phyloP scores from a whole-genome alignment of 306 rosid genomes.

The Cucurbita moschata region DNA sequence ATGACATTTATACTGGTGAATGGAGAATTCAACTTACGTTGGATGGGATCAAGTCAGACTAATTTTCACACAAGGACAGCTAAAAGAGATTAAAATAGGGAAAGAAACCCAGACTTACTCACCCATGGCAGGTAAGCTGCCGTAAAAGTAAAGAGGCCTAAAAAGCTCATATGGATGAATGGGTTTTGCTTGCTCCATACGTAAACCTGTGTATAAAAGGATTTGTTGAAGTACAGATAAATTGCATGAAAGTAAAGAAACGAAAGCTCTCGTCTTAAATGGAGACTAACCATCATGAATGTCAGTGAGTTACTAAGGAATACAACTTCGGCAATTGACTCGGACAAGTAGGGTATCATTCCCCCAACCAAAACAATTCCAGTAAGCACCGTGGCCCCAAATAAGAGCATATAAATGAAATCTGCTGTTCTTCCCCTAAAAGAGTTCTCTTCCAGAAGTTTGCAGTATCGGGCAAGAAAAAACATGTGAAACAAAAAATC shows the following conservation, averaged over 20 bases:
- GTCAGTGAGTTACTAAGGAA: conserved; percentile 94
- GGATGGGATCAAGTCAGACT: neutral
- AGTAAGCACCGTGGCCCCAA: conserved; percentile 80
- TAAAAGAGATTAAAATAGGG: neutral
- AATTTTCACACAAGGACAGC: conserved; percentile 2
- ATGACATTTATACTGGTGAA: neutral
- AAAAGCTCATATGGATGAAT: conserved; percentile 87
- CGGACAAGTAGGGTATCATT: conserved; percentile 83
- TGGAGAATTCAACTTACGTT: neutral
- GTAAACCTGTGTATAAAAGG: conserved; percentile 47
- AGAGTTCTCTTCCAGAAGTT: conserved; percentile 96
- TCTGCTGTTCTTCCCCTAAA: conserved; percentile 95
- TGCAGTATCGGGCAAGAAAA: conserved; percentile 96
- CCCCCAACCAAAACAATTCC: conserved; percentile 90
- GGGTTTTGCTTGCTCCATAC: conserved; percentile 99
- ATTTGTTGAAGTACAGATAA: conserved; percentile 5
- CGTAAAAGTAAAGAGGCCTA: conserved; percentile 87
- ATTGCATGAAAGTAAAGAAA: neutral
- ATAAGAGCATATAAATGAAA: conserved; percentile 87
- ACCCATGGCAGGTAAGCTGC: conserved; percentile 99
- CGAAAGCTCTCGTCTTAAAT: neutral
- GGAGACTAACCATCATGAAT: conserved; percentile 73
- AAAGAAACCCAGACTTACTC: conserved; percentile 17
- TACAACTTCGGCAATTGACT: conserved; percentile 72
- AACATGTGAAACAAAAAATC: conserved; percentile 98